phyloP scores from a whole-genome alignment of 1,284 basidiomycete genomes.

The Moesziomyces parantarcticus region DNA sequence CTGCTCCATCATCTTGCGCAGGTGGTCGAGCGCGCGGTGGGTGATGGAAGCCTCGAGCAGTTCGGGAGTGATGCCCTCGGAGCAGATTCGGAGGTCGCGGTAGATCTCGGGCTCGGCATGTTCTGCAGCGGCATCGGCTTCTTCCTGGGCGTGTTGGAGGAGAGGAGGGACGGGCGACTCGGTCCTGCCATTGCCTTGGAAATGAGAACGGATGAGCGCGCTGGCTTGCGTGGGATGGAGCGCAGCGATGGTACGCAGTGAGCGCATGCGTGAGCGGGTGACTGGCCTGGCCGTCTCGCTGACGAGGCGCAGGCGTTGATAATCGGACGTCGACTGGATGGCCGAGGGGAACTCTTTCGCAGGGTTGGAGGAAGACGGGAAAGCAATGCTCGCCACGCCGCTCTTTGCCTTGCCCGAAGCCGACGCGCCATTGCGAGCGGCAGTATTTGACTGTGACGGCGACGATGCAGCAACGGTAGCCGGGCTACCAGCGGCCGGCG shows the following conservation, averaged over 20 bases:
- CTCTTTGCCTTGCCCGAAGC: conserved; percentile 9
- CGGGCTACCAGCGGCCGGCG: conserved; percentile 1
- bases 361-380: conserved; percentile 20
- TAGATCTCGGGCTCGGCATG: conserved; percentile 36
- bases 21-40: conserved; percentile 44
- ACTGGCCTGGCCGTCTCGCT: conserved; percentile 37
- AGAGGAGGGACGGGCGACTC: conserved; percentile 22
- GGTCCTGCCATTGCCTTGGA: conserved; percentile 25
- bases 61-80: conserved; percentile 45
- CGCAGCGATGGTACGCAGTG: conserved; percentile 43
- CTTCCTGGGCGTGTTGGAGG: conserved; percentile 5
- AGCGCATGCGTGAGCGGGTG: conserved; percentile 38
- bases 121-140: conserved; percentile 14
- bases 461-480: conserved; percentile 4
- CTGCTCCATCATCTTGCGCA: conserved; percentile 62
- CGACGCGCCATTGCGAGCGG: not conserved
- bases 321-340: conserved; percentile 45
- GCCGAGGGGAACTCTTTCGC: conserved; percentile 22
- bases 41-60: conserved; percentile 48
- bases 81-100: conserved; percentile 42
- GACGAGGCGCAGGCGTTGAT: conserved; percentile 45
- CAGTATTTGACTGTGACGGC: conserved; percentile 4
- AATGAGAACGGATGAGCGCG: conserved; percentile 35
- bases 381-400: conserved; percentile 11
- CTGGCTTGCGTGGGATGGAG: conserved; percentile 41